Evolutionary conservation across 176 grass and related monocot genomes (phyloP).

Genomic region (Oryza rufipogon): DNA sequence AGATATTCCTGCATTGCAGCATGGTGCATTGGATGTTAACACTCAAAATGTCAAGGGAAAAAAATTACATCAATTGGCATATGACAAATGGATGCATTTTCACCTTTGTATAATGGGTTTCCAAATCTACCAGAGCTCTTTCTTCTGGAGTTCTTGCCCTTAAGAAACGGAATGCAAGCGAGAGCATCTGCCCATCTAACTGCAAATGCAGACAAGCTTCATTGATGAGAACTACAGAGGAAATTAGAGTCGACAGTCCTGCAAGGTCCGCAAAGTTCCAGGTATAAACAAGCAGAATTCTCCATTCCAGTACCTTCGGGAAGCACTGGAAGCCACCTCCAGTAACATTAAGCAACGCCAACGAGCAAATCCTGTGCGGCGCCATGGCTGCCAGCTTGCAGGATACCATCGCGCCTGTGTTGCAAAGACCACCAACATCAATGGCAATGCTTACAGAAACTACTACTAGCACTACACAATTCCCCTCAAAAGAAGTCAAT

Average conservation of each 20-base stretch:
- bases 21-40: background rate
- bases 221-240: background rate
- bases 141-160: slow-evolving; percentile 85
- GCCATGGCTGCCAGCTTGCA: slow-evolving; percentile 88
- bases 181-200: slow-evolving; percentile 84
- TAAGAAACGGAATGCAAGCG: slow-evolving; percentile 95
- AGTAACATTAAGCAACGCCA: slow-evolving; percentile 94
- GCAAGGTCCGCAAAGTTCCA: background rate
- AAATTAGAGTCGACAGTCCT: background rate
- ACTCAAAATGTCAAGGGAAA: background rate
- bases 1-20: slow-evolving; percentile 82
- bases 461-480: background rate
- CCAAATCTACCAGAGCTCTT: slow-evolving; percentile 92
- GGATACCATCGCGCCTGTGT: slow-evolving; percentile 87
- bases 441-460: background rate
- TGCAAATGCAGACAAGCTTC: slow-evolving; percentile 44
- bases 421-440: slow-evolving; percentile 23
- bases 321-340: slow-evolving; percentile 94
- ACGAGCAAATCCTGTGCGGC: slow-evolving; percentile 70
- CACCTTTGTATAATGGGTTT: slow-evolving; percentile 95
- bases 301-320: slow-evolving; percentile 69
- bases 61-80: background rate
- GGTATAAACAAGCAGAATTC: background rate
- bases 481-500: background rate
- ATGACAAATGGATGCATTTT: background rate